Conservation (phyloP, 352 stramenopile species). For the Pythium vanterpoolii region DNA sequence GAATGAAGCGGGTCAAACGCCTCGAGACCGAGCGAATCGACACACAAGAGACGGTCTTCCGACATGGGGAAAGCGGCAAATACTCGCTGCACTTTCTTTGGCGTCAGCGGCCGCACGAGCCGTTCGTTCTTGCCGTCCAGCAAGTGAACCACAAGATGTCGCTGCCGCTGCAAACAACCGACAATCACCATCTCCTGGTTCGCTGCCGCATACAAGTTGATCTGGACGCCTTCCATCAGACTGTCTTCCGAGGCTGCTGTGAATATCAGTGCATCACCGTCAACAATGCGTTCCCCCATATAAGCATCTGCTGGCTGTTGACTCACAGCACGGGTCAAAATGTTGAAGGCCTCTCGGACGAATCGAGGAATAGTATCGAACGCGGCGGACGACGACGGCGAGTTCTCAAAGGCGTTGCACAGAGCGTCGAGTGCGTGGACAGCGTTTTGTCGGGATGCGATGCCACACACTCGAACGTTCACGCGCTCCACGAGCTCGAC, state of each 20-base stretch:
- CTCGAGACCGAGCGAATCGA: constrained; percentile 52
- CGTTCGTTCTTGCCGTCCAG: constrained; percentile 23
- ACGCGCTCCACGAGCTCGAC: constrained; percentile 41
- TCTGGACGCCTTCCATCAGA: constrained; percentile 38
- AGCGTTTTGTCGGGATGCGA: constrained; percentile 34
- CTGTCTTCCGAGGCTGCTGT: constrained; percentile 41
- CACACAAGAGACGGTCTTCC: constrained; percentile 52
- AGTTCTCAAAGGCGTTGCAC: constrained; percentile 6
- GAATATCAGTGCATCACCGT: constrained; percentile 28
- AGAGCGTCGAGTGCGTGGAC: constrained; percentile 25
- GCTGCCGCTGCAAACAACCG: constrained; percentile 43
- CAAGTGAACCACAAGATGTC: constrained; percentile 31
- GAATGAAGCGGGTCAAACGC: constrained; percentile 35
- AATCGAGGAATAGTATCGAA: constrained; percentile 22
- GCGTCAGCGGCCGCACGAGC: constrained; percentile 24
- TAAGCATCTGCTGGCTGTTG: constrained; percentile 42
- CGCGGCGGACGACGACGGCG: constrained; percentile 17
- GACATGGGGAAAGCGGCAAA: constrained; percentile 42
- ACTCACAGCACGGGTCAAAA: constrained; percentile 30
- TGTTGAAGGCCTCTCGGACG: constrained; percentile 29
- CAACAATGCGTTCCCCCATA: constrained; percentile 35
- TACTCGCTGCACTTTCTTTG: constrained; percentile 28
- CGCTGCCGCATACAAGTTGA: constrained; percentile 28
- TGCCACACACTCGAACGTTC: constrained; percentile 46
- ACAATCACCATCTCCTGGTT: constrained; percentile 37